A percentile compares a stretch with the other conserved stretches of the same genome.
Evolutionary conservation across 495 filamentous ascomycete species (phyloP).

Genomic region (Pseudevernia furfuracea): DNA sequence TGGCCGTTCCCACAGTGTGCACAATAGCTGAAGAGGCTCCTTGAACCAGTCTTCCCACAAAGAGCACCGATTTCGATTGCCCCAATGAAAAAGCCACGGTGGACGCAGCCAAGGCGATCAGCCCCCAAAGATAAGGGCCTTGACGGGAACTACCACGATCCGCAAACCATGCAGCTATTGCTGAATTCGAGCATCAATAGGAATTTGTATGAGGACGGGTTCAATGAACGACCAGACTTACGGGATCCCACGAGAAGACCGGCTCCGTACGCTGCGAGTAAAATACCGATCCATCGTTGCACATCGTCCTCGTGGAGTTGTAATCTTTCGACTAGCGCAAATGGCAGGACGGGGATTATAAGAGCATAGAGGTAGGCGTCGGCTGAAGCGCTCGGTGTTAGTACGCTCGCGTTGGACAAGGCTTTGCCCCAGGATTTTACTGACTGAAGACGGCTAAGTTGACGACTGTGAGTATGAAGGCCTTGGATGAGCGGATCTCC

Average conservation of each 20-base stretch:
- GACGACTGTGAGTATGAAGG: slow-evolving; percentile 13
- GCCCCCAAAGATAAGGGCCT: slow-evolving; percentile 49
- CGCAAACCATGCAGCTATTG: slow-evolving; percentile 44
- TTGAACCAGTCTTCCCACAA: slow-evolving; percentile 50
- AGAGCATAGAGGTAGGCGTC: slow-evolving; percentile 31
- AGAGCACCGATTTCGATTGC: slow-evolving; percentile 38
- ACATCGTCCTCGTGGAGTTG: slow-evolving; percentile 20
- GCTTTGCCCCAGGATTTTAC: not conserved
- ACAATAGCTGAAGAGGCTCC: slow-evolving; percentile 53
- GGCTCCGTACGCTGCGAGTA: slow-evolving; percentile 67
- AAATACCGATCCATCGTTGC: slow-evolving; percentile 64
- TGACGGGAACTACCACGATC: slow-evolving; percentile 47
- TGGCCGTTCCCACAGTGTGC: slow-evolving; percentile 53
- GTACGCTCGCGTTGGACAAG: not conserved
- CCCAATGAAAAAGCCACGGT: slow-evolving; percentile 53
- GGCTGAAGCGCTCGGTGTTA: slow-evolving; percentile 9
- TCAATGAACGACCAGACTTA: slow-evolving; percentile 27
- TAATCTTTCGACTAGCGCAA: slow-evolving; percentile 24
- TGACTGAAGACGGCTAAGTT: slow-evolving; percentile 17
- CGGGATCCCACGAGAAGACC: slow-evolving; percentile 54
- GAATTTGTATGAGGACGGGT: slow-evolving; percentile 10
- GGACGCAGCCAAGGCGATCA: slow-evolving; percentile 44
- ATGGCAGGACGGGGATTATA: slow-evolving; percentile 30
- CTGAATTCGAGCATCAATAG: slow-evolving; percentile 13
- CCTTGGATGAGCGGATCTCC: slow-evolving; percentile 12